phyloP scores from a whole-genome alignment of 345 rosid genomes.

The Populus euphratica region DNA sequence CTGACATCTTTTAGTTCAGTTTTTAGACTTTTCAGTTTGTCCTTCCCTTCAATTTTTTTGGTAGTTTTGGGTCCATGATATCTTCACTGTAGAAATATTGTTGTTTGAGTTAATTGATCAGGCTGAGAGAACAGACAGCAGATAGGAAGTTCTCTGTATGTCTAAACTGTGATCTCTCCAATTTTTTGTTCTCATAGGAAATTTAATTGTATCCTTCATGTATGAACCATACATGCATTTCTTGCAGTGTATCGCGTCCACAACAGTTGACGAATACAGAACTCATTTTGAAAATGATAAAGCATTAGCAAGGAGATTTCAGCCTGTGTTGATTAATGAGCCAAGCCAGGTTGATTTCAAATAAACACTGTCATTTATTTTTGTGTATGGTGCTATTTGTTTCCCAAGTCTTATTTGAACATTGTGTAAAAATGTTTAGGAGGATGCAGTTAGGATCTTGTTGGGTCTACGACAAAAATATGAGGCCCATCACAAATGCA shows the following conservation, averaged over 20 bases:
- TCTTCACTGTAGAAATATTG: not conserved
- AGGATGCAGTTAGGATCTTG: constrained; percentile 82
- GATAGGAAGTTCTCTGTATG: not conserved
- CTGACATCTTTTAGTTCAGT: not conserved
- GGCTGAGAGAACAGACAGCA: not conserved
- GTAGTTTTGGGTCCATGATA: not conserved
- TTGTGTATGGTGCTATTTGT: not conserved
- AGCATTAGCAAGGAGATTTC: constrained; percentile 94
- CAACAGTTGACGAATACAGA: constrained; percentile 83
- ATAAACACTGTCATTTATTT: constrained; percentile 7
- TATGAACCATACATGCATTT: constrained; percentile 5
- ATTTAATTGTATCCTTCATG: not conserved
- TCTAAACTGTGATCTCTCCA: not conserved
- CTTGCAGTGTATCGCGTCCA: constrained; percentile 94
- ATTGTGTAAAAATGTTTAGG: constrained; percentile 42
- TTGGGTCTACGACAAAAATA: constrained; percentile 86
- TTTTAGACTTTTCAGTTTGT: not conserved
- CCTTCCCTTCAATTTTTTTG: not conserved
- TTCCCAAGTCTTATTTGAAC: constrained; percentile 21
- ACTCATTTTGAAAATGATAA: constrained; percentile 85
- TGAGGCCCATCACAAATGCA: constrained; percentile 88
- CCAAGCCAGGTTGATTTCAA: constrained; percentile 70
- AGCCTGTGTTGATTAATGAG: constrained; percentile 83
- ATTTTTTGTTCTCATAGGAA: not conserved
- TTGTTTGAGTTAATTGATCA: not conserved